Conservation (phyloP, 768 basidiomycete species). For the Xanthoconium stramineum region DNA sequence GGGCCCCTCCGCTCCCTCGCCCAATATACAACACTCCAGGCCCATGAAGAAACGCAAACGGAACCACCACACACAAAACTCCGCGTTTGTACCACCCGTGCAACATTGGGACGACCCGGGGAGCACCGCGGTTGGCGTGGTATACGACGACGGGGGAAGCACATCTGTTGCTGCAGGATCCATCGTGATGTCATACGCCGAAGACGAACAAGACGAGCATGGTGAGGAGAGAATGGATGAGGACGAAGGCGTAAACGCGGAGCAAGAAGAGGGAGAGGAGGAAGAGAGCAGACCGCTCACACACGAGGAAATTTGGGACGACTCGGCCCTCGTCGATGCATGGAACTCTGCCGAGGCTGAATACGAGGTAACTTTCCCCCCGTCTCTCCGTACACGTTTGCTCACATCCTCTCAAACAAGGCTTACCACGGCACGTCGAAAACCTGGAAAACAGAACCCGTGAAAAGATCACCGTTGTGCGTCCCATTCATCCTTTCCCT, state of each 20-base stretch:
- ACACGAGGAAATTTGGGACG: conserved; percentile 82
- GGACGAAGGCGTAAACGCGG: conserved; percentile 26
- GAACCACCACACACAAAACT: conserved; percentile 13
- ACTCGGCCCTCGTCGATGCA: conserved; percentile 76
- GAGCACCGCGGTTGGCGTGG: conserved; percentile 20
- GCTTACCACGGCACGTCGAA: conserved; percentile 66
- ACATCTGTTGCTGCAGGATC: neutral
- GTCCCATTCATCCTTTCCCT: conserved; percentile 23
- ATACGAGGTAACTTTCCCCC: conserved; percentile 49
- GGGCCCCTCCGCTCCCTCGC: neutral
- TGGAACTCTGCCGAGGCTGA: conserved; percentile 85
- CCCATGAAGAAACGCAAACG: conserved; percentile 54
- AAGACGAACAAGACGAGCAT: conserved; percentile 20
- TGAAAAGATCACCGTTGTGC: conserved; percentile 72
- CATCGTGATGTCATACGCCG: too few species aligned
- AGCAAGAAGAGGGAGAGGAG: conserved; percentile 39
- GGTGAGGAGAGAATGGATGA: conserved; percentile 20
- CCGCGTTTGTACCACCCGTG: neutral
- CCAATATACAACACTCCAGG: neutral
- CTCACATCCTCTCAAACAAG: conserved; percentile 26
- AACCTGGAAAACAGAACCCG: conserved; percentile 64
- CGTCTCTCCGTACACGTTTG: neutral
- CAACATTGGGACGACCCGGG: conserved; percentile 48
- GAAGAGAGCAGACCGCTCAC: conserved; percentile 63
- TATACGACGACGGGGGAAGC: conserved; percentile 30